Conservation (phyloP, 192 early-diverging fungal genomes). For the Coemansia sp. region DNA sequence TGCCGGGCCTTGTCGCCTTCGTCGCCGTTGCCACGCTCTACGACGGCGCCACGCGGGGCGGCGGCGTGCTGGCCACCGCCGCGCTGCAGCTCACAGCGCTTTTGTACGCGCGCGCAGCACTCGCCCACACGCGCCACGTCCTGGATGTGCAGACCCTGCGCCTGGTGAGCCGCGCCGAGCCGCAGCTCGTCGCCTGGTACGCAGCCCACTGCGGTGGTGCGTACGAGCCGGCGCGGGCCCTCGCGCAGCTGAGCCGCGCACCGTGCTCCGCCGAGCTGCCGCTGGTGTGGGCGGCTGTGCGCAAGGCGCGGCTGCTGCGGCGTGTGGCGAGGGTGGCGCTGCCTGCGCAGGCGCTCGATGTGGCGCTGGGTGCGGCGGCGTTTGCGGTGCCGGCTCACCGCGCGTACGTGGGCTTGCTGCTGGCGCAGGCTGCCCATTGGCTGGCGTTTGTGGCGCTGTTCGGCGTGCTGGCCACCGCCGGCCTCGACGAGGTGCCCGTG, state of each 20-base stretch:
- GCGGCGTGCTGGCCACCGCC: constrained; percentile 39
- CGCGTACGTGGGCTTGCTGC: constrained; percentile 37
- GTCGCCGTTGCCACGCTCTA: constrained; percentile 35
- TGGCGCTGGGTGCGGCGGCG: constrained; percentile 7
- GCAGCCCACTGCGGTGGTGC: neutral
- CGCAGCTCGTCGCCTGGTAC: constrained; percentile 30
- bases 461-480: constrained; percentile 1
- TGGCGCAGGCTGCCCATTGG: constrained; percentile 47
- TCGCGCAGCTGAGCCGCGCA: neutral
- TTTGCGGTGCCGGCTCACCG: constrained; percentile 41
- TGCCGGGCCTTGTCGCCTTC: constrained; percentile 39
- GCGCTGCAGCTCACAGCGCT: constrained; percentile 28
- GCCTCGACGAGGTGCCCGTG: constrained; percentile 17
- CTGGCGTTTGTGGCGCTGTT: constrained; percentile 30
- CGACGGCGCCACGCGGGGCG: constrained; percentile 44
- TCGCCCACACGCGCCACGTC: constrained; percentile 31
- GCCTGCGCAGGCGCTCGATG: constrained; percentile 35
- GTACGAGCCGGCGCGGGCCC: neutral
- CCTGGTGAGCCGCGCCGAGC: constrained; percentile 39
- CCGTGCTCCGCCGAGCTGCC: constrained; percentile 7
- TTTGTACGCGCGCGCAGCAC: constrained; percentile 30
- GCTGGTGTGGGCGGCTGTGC: constrained; percentile 40
- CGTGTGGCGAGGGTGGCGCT: constrained; percentile 2
- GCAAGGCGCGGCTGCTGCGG: constrained; percentile 38
- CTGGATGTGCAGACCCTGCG: constrained; percentile 38